Percentiles rank a stretch among this genome's conserved stretches.
Evolutionary conservation across 2,329 filamentous ascomycete genomes (phyloP).

Genomic region (Massarina eburnea): DNA sequence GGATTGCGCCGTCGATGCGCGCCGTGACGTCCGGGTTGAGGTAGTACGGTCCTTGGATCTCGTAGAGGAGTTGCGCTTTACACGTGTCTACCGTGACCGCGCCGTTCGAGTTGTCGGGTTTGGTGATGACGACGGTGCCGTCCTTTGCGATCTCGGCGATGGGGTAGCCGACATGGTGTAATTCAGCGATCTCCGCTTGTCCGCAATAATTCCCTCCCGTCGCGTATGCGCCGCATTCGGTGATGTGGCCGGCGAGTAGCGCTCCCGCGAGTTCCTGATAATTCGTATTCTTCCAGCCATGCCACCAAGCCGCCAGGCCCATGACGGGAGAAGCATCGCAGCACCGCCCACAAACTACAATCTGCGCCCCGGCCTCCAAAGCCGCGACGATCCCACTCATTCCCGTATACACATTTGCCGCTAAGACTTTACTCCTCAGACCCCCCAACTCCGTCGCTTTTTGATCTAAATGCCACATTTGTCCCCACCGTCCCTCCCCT

Average conservation of each 20-base stretch:
- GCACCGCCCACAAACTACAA: slow-evolving; percentile 28
- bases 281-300: slow-evolving; percentile 51
- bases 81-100: slow-evolving; percentile 51
- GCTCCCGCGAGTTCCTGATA: slow-evolving; percentile 35
- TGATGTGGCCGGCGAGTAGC: slow-evolving; percentile 44
- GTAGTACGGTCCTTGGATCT: slow-evolving; percentile 19
- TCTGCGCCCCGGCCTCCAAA: slow-evolving; percentile 5
- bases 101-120: slow-evolving; percentile 31
- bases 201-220: slow-evolving; percentile 36
- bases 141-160: slow-evolving; percentile 14
- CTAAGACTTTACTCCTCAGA: slow-evolving; percentile 17
- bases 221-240: slow-evolving; percentile 43
- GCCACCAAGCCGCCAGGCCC: slow-evolving; percentile 48
- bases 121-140: slow-evolving; percentile 22
- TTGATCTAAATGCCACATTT: slow-evolving; percentile 46
- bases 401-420: slow-evolving; percentile 6
- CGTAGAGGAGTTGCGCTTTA: slow-evolving; percentile 53
- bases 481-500: slow-evolving; percentile 38
- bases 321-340: slow-evolving; percentile 14
- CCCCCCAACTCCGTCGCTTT: slow-evolving; percentile 36
- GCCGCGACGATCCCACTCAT: slow-evolving; percentile 7
- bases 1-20: slow-evolving; percentile 7
- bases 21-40: slow-evolving; percentile 19
- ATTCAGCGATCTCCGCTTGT: slow-evolving; percentile 22
- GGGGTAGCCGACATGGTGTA: slow-evolving; percentile 27